These are phyloP conservation scores for Plenodomus lindquistii DNA, from an alignment of 2,329 filamentous ascomycete genomes.

Conservation along the genomic window DNA sequence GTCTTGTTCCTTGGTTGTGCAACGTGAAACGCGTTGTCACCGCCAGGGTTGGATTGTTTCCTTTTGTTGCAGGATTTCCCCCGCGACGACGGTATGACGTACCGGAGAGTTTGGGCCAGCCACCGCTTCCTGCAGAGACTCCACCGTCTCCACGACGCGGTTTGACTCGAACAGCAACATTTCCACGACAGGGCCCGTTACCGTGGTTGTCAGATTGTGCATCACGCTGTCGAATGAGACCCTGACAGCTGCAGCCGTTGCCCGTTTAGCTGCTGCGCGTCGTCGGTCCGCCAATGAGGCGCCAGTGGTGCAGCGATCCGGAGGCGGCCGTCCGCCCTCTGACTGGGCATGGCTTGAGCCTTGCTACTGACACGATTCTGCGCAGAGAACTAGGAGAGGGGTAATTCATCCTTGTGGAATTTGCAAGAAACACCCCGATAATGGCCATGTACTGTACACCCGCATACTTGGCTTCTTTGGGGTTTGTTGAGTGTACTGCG, in stretches of 20 bases:
- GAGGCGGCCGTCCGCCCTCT: neutral
- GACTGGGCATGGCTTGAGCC: neutral
- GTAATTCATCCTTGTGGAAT: neutral
- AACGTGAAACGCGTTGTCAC: constrained; percentile 7
- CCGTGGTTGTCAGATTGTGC: constrained; percentile 1
- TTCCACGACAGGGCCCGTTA: constrained; percentile 4
- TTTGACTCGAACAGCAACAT: constrained; percentile 7
- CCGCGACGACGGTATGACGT: constrained; percentile 15
- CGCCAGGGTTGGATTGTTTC: constrained; percentile 4
- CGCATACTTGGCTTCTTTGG: too few relatives aligned
- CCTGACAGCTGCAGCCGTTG: constrained; percentile 3
- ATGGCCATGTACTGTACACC: too few relatives aligned
- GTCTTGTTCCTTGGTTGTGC: constrained; percentile 16
- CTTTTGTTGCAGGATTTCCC: constrained; percentile 13
- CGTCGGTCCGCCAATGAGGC: neutral
- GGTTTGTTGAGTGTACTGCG: too few relatives aligned
- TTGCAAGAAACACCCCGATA: neutral
- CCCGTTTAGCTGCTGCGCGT: neutral
- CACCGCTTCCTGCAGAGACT: constrained; percentile 7
- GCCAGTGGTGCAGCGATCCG: neutral
- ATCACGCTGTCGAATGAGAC: neutral
- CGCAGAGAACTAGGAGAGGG: too few relatives aligned
- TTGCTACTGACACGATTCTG: too few relatives aligned
- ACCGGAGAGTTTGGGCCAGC: constrained; percentile 6
- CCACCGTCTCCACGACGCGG: constrained; percentile 5